A percentile compares a stretch with the other conserved stretches of the same genome.
These are phyloP conservation scores for Talaromyces ruber DNA, from an alignment of 495 filamentous ascomycete species.

Conservation along the genomic window DNA sequence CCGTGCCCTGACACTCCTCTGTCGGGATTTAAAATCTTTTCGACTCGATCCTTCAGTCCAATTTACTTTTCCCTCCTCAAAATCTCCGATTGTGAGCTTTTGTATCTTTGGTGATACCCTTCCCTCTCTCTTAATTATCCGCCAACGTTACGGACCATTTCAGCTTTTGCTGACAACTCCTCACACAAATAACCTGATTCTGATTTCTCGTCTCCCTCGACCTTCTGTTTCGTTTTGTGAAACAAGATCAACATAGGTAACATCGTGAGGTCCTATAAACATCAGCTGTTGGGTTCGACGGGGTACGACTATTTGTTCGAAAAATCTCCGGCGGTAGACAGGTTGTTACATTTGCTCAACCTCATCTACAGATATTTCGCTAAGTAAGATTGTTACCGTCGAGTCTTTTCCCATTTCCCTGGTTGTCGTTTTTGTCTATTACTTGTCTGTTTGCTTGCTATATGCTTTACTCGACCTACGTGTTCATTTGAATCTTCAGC, in stretches of 20 bases:
- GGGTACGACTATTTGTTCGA: conserved; percentile 3
- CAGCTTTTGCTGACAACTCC: not conserved
- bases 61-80: not conserved
- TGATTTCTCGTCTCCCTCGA: not conserved
- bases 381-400: not conserved
- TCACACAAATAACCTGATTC: not conserved
- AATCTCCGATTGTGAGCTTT: not conserved
- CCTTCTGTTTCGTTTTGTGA: not conserved
- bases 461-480: not conserved
- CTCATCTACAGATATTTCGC: not conserved
- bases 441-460: not conserved
- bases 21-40: not conserved
- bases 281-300: not conserved
- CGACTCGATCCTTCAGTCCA: not conserved
- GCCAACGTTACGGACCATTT: not conserved
- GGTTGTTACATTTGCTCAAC: conserved; percentile 1
- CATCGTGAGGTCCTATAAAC: conserved; percentile 4
- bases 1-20: not conserved
- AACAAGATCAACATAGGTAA: conserved; percentile 3
- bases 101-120: not conserved
- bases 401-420: not conserved
- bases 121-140: not conserved
- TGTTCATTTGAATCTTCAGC: not conserved
- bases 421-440: not conserved
- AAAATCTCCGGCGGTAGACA: conserved; percentile 4